Percentiles rank a stretch among this genome's conserved stretches.
phyloP scores from a whole-genome alignment of 805 yeast genomes.

The Starmerella riodocensis region DNA sequence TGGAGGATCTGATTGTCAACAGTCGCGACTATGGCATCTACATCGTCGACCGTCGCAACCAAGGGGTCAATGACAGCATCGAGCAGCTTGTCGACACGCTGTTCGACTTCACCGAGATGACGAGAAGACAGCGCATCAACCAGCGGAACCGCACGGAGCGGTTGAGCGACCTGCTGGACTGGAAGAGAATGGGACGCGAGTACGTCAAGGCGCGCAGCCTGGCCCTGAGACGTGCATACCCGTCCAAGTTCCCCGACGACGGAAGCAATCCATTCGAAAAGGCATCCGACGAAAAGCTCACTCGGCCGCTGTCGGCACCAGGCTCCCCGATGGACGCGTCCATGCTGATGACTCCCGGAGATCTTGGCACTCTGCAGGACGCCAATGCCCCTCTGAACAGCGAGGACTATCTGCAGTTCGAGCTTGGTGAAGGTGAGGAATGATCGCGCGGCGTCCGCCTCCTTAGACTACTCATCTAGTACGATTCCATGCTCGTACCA shows the following conservation, averaged over 20 bases:
- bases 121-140: conserved; percentile 93
- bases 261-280: conserved; percentile 26
- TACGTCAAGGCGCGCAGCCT: conserved; percentile 88
- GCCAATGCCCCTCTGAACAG: conserved; percentile 55
- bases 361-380: conserved; percentile 90
- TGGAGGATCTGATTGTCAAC: conserved; percentile 93
- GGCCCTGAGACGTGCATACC: conserved; percentile 86
- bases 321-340: conserved; percentile 77
- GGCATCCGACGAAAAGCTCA: conserved; percentile 38
- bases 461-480: too few relatives aligned
- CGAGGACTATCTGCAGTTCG: conserved; percentile 54
- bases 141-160: conserved; percentile 96
- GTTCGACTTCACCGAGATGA: conserved; percentile 77
- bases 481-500: too few relatives aligned
- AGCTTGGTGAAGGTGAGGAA: conserved; percentile 29
- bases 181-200: conserved; percentile 97
- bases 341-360: conserved; percentile 92
- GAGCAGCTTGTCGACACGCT: conserved; percentile 78
- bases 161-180: conserved; percentile 79
- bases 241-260: conserved; percentile 49
- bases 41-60: conserved; percentile 86
- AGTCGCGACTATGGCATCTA: conserved; percentile 93
- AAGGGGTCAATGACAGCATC: conserved; percentile 84
- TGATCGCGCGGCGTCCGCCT: background rate
- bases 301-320: conserved; percentile 91